Evolutionary conservation across 2,329 filamentous ascomycete genomes (phyloP).

Genomic region (Aspergillus sp.): DNA sequence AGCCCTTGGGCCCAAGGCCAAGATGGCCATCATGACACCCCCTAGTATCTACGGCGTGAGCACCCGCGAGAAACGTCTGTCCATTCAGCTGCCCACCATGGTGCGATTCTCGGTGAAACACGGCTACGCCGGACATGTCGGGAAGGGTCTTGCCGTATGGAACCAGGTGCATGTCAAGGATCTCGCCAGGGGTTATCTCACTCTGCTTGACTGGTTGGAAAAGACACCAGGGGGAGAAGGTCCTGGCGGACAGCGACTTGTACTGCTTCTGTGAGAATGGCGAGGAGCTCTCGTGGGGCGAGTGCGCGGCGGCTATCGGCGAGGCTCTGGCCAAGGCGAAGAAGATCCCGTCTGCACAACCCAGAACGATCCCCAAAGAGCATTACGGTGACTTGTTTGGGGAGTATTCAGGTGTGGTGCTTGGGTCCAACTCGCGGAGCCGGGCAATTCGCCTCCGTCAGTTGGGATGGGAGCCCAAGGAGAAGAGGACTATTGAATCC

Average conservation of each 20-base stretch:
- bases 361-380: neutral
- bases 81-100: conserved; percentile 46
- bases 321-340: neutral
- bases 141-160: conserved; percentile 39
- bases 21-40: conserved; percentile 5
- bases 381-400: neutral
- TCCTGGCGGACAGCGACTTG: conserved; percentile 34
- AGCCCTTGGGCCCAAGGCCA: conserved; percentile 1
- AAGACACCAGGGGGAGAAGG: conserved; percentile 19
- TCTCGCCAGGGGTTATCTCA: conserved; percentile 42
- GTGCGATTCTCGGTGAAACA: conserved; percentile 46
- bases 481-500: conserved; percentile 2
- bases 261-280: conserved; percentile 46
- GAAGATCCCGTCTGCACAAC: neutral
- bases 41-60: conserved; percentile 30
- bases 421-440: conserved; percentile 3
- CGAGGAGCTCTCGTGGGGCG: conserved; percentile 2
- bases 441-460: conserved; percentile 3
- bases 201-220: conserved; percentile 45
- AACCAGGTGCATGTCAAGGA: conserved; percentile 46
- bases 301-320: conserved; percentile 4
- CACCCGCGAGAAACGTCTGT: conserved; percentile 37
- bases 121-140: conserved; percentile 43
- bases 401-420: neutral
- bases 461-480: conserved; percentile 4